Conservation (phyloP, 768 basidiomycete species). For the Lactarius psammicola region DNA sequence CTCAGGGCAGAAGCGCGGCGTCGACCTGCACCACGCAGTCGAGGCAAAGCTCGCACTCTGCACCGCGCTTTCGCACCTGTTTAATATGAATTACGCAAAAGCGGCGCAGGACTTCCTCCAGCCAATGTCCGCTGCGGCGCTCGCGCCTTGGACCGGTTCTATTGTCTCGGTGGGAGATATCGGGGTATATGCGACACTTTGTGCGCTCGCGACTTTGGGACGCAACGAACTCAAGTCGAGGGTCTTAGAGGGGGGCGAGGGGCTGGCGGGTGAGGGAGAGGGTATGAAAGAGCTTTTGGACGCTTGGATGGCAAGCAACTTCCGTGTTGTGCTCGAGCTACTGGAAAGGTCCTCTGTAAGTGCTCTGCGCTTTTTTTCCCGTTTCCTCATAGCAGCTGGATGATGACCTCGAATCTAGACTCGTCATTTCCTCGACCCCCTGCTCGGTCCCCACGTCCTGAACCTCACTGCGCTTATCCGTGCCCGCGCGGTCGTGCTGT, state of each 20-base stretch:
- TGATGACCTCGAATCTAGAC: constrained; percentile 46
- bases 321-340: constrained; percentile 76
- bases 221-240: constrained; percentile 67
- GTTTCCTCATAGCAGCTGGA: too few relatives aligned
- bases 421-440: constrained; percentile 73
- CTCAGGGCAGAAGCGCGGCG: constrained; percentile 44
- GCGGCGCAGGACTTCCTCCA: constrained; percentile 74
- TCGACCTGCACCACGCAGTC: constrained; percentile 58
- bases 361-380: constrained; percentile 34
- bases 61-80: constrained; percentile 71
- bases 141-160: constrained; percentile 83
- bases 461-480: constrained; percentile 68
- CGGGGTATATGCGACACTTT: constrained; percentile 82
- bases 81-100: constrained; percentile 71
- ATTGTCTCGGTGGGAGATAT: constrained; percentile 80
- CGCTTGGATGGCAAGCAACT: constrained; percentile 82
- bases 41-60: constrained; percentile 78
- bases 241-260: constrained; percentile 48
- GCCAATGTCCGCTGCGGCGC: constrained; percentile 58
- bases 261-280: constrained; percentile 25
- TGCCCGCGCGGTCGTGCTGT: constrained; percentile 76
- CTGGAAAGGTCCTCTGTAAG: constrained; percentile 64
- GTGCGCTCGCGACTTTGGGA: constrained; percentile 74
- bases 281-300: constrained; percentile 71
- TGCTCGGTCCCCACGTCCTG: constrained; percentile 66